Percentiles rank a stretch among this genome's conserved stretches.
These are phyloP conservation scores for Talaromyces atroroseus DNA, from an alignment of 2,329 filamentous ascomycete species.

Conservation along the genomic window DNA sequence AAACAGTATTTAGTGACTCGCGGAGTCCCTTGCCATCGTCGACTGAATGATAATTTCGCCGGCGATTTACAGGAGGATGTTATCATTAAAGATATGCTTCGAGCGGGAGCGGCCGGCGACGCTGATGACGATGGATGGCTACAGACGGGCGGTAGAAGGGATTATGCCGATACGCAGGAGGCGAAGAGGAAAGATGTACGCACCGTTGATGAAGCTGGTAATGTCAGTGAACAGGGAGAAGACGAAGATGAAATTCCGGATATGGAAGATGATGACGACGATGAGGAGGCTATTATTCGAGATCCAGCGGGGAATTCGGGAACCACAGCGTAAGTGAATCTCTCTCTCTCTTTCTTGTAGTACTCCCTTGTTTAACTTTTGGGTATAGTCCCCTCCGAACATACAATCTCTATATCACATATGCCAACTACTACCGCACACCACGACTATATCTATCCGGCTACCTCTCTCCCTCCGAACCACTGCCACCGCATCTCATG, in stretches of 20 bases:
- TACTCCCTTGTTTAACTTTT: slow-evolving; percentile 3
- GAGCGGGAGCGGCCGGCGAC: slow-evolving; percentile 42
- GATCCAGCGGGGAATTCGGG: slow-evolving; percentile 52
- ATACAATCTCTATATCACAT: slow-evolving; percentile 98
- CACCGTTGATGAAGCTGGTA: slow-evolving; percentile 83
- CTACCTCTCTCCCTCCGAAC: slow-evolving; percentile 69
- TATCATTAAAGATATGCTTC: slow-evolving; percentile 72
- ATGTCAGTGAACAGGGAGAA: slow-evolving; percentile 68
- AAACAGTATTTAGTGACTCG: slow-evolving; percentile 96
- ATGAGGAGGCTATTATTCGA: slow-evolving; percentile 90
- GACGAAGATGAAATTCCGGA: slow-evolving; percentile 80
- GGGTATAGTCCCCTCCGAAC: slow-evolving; percentile 67
- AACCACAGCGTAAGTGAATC: slow-evolving; percentile 49
- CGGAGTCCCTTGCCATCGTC: slow-evolving; percentile 86
- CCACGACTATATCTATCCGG: slow-evolving; percentile 92
- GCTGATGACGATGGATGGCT: slow-evolving; percentile 86
- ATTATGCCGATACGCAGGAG: slow-evolving; percentile 62
- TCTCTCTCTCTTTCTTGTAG: slow-evolving; percentile 1
- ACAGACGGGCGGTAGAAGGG: slow-evolving; percentile 69
- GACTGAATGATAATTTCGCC: slow-evolving; percentile 88
- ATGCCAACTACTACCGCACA: slow-evolving; percentile 93
- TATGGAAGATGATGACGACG: slow-evolving; percentile 95
- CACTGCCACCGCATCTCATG: slow-evolving; percentile 77
- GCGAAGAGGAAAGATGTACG: slow-evolving; percentile 73
- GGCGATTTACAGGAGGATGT: slow-evolving; percentile 85